Base-by-base conservation (phyloP, 2,329 filamentous ascomycete genomes). In the Fusarium euwallaceae region DNA sequence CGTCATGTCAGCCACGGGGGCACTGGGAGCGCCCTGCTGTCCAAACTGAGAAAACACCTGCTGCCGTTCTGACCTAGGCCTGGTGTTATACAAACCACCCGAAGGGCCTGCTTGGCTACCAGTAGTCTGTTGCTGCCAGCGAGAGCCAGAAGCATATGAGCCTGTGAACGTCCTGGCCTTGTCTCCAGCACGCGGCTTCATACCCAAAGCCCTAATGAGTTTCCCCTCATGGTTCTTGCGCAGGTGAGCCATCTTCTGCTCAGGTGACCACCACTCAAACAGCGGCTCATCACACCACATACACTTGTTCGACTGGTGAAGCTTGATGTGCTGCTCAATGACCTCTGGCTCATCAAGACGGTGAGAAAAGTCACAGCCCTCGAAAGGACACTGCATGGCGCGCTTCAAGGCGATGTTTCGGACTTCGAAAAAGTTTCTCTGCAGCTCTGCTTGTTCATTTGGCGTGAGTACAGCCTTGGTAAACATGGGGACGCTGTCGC, bases 401-500 rank as follows among this genome's bases (percentile, higher is more conserved):
- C 86, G 81, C 1, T 74, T 75, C 60, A 76, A n/a, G 11, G 64
- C 20, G 6, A 72, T 34, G 29, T 75, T 71, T 1, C 76, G 73
- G 6, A 66, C 16, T 0, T 60, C 8, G 48, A 60, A 66, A 20
- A 68, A 32, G 10, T 29, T 6, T 0, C 2, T 6, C 37, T 86
- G 83, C 1, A 87, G 77, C 6, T 79, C 74, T 3, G 77, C 80
- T 60, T 84, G 79, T 70, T 87, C 85, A 0, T 80, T 83, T 0
- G 82, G 81, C 0, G 86, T 88, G 64, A 86, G 74, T 17, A 86
- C 77, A 1, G 78, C 82, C 27, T 82, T 80, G 17, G 80, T 81
- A 17, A 85, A 74, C 55, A 81, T 80, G 2, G 86, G 85, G 29
- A 84, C 73, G 34, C 77, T 79, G 20, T 75, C 72, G 1, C 80